Evolutionary conservation across 805 yeast genomes (phyloP).

Genomic region (Lipomyces orientalis): DNA sequence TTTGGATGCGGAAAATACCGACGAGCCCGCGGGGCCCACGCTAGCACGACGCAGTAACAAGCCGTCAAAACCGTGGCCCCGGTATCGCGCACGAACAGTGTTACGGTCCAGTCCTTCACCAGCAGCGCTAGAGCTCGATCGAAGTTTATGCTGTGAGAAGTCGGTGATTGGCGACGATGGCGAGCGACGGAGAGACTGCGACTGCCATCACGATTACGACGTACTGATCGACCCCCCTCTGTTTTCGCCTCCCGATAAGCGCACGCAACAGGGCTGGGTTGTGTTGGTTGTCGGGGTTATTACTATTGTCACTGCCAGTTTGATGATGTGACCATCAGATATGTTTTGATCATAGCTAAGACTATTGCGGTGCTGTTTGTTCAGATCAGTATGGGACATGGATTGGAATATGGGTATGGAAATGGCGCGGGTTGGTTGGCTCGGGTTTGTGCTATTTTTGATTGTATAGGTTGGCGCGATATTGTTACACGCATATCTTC

Average conservation of each 20-base stretch:
- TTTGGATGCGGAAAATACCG: neutral
- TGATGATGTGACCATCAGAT: conserved; percentile 36
- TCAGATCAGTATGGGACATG: neutral
- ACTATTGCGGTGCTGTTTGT: neutral
- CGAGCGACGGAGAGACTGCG: conserved; percentile 1
- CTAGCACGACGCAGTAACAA: neutral
- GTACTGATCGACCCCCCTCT: conserved; percentile 30
- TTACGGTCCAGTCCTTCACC: neutral
- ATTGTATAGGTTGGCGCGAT: neutral
- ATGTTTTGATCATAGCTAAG: neutral
- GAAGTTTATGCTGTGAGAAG: neutral
- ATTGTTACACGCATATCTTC: neutral
- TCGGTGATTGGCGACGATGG: neutral
- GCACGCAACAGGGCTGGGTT: conserved; percentile 31
- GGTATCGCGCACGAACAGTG: neutral
- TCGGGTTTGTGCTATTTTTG: neutral
- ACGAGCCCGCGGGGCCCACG: neutral
- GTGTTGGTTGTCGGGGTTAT: conserved; percentile 33
- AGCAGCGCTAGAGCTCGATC: neutral
- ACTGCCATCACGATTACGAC: conserved; percentile 7
- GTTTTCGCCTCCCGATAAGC: conserved; percentile 35
- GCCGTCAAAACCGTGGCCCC: neutral
- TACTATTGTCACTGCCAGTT: conserved; percentile 31
- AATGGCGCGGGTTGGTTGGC: neutral
- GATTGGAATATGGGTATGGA: neutral